These are phyloP conservation scores for Volvox carteri DNA, from an alignment of 163 green algal species.

Conservation along the genomic window DNA sequence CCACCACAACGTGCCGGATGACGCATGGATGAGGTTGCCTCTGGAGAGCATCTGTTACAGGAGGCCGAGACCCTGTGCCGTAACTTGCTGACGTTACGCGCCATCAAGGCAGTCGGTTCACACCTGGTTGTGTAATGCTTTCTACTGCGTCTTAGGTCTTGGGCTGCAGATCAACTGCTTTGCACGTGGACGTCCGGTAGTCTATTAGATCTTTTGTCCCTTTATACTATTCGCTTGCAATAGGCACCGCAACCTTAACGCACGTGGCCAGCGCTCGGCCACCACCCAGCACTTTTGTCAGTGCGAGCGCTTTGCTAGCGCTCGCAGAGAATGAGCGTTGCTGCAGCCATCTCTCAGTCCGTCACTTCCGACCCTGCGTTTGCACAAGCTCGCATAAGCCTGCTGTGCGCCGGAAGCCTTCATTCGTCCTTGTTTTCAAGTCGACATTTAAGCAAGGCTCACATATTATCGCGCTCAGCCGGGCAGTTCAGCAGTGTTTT, in stretches of 20 bases:
- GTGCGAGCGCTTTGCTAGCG: slow-evolving; percentile 15
- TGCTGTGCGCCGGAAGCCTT: neutral
- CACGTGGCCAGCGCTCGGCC: slow-evolving; percentile 16
- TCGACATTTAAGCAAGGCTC: neutral
- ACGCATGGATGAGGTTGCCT: too few species aligned
- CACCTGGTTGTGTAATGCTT: too few species aligned
- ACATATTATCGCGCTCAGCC: neutral
- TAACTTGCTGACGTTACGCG: too few species aligned
- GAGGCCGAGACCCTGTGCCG: too few species aligned
- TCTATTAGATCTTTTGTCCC: too few species aligned
- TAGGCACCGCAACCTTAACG: neutral
- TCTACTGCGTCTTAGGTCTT: too few species aligned
- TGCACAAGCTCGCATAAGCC: neutral
- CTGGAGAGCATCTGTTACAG: too few species aligned
- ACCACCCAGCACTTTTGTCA: too few species aligned
- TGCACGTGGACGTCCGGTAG: too few species aligned
- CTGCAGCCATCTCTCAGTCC: neutral
- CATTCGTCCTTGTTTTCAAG: neutral
- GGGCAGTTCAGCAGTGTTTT: neutral
- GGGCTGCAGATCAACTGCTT: too few species aligned
- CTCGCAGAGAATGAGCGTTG: slow-evolving; percentile 38
- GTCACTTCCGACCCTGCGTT: neutral
- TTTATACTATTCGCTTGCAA: neutral
- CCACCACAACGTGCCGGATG: neutral
- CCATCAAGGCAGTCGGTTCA: too few species aligned